Evolutionary conservation across 192 early-diverging fungal genomes (phyloP), one percentile per base, ranked within the genome.

Genomic region (Chytriomyces sp.): DNA sequence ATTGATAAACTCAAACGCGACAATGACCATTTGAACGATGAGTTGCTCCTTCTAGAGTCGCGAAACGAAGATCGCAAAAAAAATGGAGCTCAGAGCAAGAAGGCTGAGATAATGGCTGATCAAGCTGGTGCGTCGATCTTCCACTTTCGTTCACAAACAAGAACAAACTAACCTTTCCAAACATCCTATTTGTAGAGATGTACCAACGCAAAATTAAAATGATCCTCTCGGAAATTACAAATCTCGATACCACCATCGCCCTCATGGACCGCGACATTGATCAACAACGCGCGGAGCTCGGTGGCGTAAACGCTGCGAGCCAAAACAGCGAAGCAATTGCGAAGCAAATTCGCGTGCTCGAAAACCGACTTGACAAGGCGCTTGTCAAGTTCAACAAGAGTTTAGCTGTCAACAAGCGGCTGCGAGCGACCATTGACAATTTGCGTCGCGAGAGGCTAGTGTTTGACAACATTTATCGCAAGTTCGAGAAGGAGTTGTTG

Each of bases 351-450:
- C 60, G 78, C 17, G 78, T 87, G 10, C 78, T 87, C 25, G 85
- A 87, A 54, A 87, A 87, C 61, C 61, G 85, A 55, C 73, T 87
- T 17, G 85, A 87, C 65, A 86, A 86, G 67, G 81, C 85, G 0
- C 73, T 88, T 12, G 78, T 86, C 19, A 88, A 88, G 70, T 88
- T 85, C 70, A 86, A 86, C 73, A 85, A 84, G 54, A 77, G 85
- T 0, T 70, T 88, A 0, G 85, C 87, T 0, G 81, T 84, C 52
- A 88, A 88, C 77, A 88, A 87, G 69, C 68, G 74, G 10, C 49
- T 87, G 52, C 67, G 87, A 5, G 58, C 68, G 2, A 74, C 74
- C 5, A 86, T 88, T 30, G 87, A 88, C 67, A 84, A 85, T 63
- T 65, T 88, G 37, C 70, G 84, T 30, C 68, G 87, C 12, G 87